Conservation (phyloP, 345 rosid species). For the Rhizophora apiculata region DNA sequence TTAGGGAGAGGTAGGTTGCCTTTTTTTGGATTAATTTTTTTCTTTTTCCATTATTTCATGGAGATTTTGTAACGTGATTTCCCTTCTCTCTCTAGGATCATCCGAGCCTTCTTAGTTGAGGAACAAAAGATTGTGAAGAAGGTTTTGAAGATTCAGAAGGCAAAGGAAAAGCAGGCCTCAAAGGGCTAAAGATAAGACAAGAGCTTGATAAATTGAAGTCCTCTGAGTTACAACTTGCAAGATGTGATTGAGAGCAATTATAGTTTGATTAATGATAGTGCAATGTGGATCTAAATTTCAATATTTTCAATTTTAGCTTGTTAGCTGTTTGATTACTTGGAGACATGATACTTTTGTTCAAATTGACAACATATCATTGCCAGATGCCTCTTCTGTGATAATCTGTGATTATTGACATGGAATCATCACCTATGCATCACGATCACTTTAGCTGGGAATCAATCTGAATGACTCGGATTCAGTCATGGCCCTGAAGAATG, state of each 20-base stretch:
- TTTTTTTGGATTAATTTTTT: background rate
- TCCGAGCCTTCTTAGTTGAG: conserved; percentile 21
- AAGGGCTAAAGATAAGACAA: conserved; percentile 29
- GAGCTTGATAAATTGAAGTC: background rate
- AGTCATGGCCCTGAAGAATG: no score
- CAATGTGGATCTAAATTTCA: conserved; percentile 8
- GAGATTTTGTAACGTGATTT: background rate
- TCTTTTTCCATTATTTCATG: background rate
- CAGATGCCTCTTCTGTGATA: conserved; percentile 10
- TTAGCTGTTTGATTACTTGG: conserved; percentile 7
- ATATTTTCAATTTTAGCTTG: conserved; percentile 12
- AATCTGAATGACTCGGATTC: no score
- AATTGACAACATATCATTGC: conserved; percentile 13
- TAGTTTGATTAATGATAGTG: conserved; percentile 17
- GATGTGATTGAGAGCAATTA: conserved; percentile 17
- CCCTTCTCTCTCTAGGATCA: conserved; percentile 7
- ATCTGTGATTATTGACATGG: background rate
- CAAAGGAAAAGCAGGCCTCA: conserved; percentile 19
- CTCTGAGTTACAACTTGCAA: background rate
- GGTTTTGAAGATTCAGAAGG: conserved; percentile 26
- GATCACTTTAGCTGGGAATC: no score
- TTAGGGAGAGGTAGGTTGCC: conserved; percentile 56
- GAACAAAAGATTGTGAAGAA: conserved; percentile 24
- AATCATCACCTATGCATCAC: no score
- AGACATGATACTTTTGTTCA: background rate